Base-by-base conservation (phyloP, 2,329 filamentous ascomycete species). In the Lasiodiplodia citricola region DNA sequence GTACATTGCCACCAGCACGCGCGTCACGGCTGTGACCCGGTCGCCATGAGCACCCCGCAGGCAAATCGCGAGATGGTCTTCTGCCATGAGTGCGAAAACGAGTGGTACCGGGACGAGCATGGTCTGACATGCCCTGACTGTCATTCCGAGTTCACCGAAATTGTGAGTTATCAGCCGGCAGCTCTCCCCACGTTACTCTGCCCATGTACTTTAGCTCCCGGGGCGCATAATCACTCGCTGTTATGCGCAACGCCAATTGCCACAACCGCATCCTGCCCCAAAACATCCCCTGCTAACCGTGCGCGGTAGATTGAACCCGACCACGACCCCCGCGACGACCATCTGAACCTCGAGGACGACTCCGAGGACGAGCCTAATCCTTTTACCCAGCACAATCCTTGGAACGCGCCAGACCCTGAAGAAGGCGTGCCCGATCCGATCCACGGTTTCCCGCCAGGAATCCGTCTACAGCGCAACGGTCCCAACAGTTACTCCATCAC, bases 11-110 rank as follows among this genome's bases (percentile, higher is more conserved):
- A 50, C 58, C 58, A 50, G 58, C 58, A 50, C 41, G 58, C 58
- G 41, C 41, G 58, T 62, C 41, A 41, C 50, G 58, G 58, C 58
- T 62, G 58, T 37, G 58, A 62, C 41, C 21, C 35, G 23, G 23
- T 28, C 58, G 38, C 58, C 41, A 62, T 62, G 58, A 62, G 58
- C 31, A 51, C 58, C 41, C 58, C 58, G 16, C 58, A 62, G 58
- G 25, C 41, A 23, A 55, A 65, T 54, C 52, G 56, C 71, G 92
- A 97, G 76, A 88, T 95, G 72, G 90, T 97, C 67, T 96, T 87
- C 79, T 99, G 96, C 80, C 93, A 98, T 80, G 82, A 86, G 70
- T 98, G 96, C 82, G 79, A 86, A 65, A 82, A 91, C 71, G 91
- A 97, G 78, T 98, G 94, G 93, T 92, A 91, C 75, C 85, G 88